A percentile compares a stretch with the other conserved stretches of the same genome.
phyloP scores from a whole-genome alignment of 208 protist genomes.

The Perkinsela sp. region DNA sequence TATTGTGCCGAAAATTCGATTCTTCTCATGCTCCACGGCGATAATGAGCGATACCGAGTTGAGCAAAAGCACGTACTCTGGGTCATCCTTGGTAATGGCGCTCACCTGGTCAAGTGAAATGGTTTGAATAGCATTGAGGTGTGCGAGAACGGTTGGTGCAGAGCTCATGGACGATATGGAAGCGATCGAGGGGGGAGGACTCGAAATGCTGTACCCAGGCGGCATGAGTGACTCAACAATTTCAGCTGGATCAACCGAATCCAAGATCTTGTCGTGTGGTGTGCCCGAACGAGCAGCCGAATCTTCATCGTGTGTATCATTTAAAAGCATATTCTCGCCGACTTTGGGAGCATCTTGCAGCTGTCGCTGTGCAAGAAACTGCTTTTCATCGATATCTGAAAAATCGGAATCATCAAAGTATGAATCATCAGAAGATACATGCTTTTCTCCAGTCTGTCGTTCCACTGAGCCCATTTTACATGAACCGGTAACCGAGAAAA shows the following conservation, averaged over 20 bases:
- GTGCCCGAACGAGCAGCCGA: background rate
- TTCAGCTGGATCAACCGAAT: background rate
- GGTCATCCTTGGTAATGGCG: conserved; percentile 34
- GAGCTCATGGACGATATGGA: background rate
- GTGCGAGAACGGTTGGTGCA: background rate
- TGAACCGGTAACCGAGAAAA: too few species aligned
- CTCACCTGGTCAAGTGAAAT: conserved; percentile 7
- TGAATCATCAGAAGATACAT: background rate
- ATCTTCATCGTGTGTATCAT: background rate
- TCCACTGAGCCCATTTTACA: too few species aligned
- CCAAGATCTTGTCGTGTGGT: background rate
- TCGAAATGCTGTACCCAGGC: background rate
- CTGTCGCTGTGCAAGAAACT: background rate
- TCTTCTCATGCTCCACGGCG: conserved; percentile 59
- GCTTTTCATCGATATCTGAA: background rate
- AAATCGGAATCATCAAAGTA: background rate
- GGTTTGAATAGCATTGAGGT: background rate
- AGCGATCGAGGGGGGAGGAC: background rate
- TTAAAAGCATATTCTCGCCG: background rate
- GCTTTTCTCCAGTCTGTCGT: too few species aligned
- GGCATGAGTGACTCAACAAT: background rate
- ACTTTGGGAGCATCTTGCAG: background rate
- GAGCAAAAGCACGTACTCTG: conserved; percentile 58
- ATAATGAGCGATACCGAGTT: conserved; percentile 48
- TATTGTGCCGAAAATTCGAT: conserved; percentile 42